Conservation (phyloP, 768 basidiomycete genomes). For the Nevesoporus exiguus region DNA sequence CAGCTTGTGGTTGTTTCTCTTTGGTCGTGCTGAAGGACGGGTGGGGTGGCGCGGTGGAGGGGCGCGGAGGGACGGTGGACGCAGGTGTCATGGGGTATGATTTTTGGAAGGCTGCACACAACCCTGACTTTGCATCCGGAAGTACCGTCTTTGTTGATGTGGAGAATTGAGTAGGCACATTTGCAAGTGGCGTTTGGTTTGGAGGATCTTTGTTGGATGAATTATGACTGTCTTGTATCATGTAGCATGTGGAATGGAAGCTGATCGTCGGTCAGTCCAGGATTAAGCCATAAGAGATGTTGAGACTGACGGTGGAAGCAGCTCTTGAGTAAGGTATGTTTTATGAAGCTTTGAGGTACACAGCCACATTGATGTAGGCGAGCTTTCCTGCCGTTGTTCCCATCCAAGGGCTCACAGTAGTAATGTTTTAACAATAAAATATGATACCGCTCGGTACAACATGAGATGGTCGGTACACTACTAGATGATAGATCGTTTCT, state of each 20-base stretch:
- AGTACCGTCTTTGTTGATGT: slow-evolving; percentile 6
- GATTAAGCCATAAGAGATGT: neutral
- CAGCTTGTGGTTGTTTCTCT: slow-evolving; percentile 8
- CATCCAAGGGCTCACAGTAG: neutral
- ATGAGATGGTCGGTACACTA: slow-evolving; percentile 14
- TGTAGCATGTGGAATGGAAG: slow-evolving; percentile 27
- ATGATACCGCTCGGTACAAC: slow-evolving; percentile 11
- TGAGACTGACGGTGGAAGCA: slow-evolving; percentile 3
- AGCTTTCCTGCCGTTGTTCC: too few relatives aligned
- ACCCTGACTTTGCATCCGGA: slow-evolving; percentile 6
- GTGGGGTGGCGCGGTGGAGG: slow-evolving; percentile 28
- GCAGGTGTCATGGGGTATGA: slow-evolving; percentile 10
- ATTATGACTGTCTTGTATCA: slow-evolving; percentile 23
- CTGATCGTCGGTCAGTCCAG: neutral
- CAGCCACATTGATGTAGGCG: neutral
- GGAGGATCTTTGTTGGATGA: slow-evolving; percentile 9
- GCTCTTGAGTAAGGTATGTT: neutral
- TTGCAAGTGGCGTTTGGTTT: slow-evolving; percentile 11
- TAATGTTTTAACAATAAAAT: neutral
- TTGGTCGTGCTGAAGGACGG: slow-evolving; percentile 15
- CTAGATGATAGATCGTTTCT: slow-evolving; percentile 7
- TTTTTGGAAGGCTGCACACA: neutral
- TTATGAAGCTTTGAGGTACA: neutral
- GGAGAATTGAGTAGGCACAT: slow-evolving; percentile 18
- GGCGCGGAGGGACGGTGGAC: slow-evolving; percentile 21